phyloP scores from a whole-genome alignment of 345 rosid species.

The Acer campestre region DNA sequence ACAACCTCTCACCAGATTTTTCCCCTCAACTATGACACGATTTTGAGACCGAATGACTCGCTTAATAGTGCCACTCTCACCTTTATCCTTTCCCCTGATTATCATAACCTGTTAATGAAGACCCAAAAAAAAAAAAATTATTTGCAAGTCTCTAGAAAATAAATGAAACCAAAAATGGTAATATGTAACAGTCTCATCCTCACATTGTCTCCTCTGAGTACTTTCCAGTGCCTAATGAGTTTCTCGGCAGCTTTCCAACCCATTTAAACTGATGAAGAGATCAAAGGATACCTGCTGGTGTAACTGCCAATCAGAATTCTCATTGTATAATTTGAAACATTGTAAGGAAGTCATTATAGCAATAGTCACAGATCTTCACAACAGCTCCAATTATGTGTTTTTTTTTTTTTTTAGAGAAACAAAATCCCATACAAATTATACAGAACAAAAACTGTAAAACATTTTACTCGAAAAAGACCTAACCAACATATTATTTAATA shows the following conservation, averaged over 20 bases:
- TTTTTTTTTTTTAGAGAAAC: background rate
- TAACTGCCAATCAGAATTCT: slow-evolving; percentile 7
- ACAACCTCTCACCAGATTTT: slow-evolving; percentile 60
- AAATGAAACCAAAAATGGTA: too few species aligned
- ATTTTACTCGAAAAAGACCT: background rate
- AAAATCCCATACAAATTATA: background rate
- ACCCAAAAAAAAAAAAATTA: too few species aligned
- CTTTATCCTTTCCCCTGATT: slow-evolving; percentile 64
- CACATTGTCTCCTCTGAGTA: slow-evolving; percentile 89
- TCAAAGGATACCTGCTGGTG: background rate
- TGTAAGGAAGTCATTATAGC: background rate
- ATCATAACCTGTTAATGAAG: slow-evolving; percentile 35
- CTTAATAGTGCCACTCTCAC: slow-evolving; percentile 52
- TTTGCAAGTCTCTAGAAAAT: too few species aligned
- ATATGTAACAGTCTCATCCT: too few species aligned
- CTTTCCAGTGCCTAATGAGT: slow-evolving; percentile 94
- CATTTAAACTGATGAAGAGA: slow-evolving; percentile 37
- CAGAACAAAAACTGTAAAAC: background rate
- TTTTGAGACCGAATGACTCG: slow-evolving; percentile 60
- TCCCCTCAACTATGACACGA: slow-evolving; percentile 61
- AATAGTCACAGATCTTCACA: background rate
- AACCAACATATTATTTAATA: too few species aligned
- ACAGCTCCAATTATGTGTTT: background rate
- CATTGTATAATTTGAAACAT: background rate
- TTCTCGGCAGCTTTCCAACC: slow-evolving; percentile 99